These are phyloP conservation scores for Fagopyrum esculentum DNA, from an alignment of 148 eudicot species.

Conservation along the genomic window DNA sequence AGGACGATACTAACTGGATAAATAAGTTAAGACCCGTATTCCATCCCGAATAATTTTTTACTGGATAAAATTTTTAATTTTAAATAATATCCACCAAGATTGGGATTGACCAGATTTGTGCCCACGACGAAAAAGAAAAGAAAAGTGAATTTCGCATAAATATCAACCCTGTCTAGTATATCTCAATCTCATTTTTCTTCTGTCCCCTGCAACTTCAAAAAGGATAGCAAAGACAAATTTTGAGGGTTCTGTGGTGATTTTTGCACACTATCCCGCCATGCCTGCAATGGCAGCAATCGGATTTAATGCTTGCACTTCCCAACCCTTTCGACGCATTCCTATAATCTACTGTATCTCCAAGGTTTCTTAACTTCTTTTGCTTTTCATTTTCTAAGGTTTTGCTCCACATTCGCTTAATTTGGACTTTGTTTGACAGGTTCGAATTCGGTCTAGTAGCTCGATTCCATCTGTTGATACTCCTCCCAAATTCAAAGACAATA, in stretches of 20 bases:
- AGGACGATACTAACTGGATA: too few species aligned
- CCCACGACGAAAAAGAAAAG: too few species aligned
- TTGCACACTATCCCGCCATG: constrained; percentile 2
- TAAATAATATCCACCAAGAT: too few species aligned
- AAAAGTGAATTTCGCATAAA: too few species aligned
- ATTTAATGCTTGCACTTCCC: neutral
- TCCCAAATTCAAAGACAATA: neutral
- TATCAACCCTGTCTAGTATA: too few species aligned
- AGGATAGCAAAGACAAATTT: too few species aligned
- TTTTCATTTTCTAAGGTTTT: neutral
- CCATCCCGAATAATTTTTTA: too few species aligned
- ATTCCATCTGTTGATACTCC: constrained; percentile 2
- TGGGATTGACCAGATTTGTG: too few species aligned
- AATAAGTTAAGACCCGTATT: too few species aligned
- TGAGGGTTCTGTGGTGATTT: neutral
- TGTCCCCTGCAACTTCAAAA: too few species aligned
- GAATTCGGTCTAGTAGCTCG: constrained; percentile 6
- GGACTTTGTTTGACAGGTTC: neutral
- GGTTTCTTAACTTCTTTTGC: neutral
- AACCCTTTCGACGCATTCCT: constrained; percentile 3
- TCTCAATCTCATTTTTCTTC: too few species aligned
- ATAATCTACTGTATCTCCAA: neutral
- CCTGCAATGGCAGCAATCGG: constrained; percentile 11
- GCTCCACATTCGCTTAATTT: neutral
- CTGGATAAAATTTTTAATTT: too few species aligned